These are phyloP conservation scores for Monilinia fructicola DNA, from an alignment of 2,329 filamentous ascomycete genomes.

Conservation along the genomic window DNA sequence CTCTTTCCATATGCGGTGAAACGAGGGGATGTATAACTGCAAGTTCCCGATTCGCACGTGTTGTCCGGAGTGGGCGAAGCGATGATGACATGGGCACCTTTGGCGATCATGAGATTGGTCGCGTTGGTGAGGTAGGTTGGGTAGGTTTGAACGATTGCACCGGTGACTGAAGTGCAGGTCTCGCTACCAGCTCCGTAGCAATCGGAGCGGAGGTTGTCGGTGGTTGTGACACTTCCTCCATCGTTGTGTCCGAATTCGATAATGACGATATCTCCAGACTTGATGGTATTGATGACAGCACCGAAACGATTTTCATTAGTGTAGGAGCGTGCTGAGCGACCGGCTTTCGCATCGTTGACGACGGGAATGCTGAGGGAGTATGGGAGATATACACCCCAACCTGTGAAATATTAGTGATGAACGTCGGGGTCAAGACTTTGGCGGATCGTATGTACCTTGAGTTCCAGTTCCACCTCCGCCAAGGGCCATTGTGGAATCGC, in stretches of 20 bases:
- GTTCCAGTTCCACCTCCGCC: slow-evolving; percentile 47
- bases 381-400: slow-evolving; percentile 62
- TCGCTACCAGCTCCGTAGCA: slow-evolving; percentile 51
- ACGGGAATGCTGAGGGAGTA: slow-evolving; percentile 52
- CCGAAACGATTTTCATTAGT: slow-evolving; percentile 65
- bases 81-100: slow-evolving; percentile 63
- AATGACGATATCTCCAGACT: slow-evolving; percentile 49
- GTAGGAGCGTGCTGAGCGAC: slow-evolving; percentile 65
- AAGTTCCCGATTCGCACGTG: slow-evolving; percentile 56
- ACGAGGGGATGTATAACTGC: slow-evolving; percentile 47
- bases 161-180: slow-evolving; percentile 43
- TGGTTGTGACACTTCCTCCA: slow-evolving; percentile 50
- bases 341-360: slow-evolving; percentile 64
- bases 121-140: slow-evolving; percentile 38
- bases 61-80: slow-evolving; percentile 63
- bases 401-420: slow-evolving; percentile 40
- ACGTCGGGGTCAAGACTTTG: not conserved
- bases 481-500: slow-evolving; percentile 63
- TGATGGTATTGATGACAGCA: slow-evolving; percentile 49
- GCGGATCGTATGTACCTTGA: slow-evolving; percentile 39
- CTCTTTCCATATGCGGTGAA: slow-evolving; percentile 57
- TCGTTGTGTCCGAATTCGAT: slow-evolving; percentile 68
- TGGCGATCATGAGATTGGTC: slow-evolving; percentile 42
- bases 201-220: slow-evolving; percentile 61
- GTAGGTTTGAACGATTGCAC: slow-evolving; percentile 48